Evolutionary conservation across 2,329 filamentous ascomycete genomes (phyloP), one percentile per base, ranked within the genome.

Genomic region (Exophiala sp.): DNA sequence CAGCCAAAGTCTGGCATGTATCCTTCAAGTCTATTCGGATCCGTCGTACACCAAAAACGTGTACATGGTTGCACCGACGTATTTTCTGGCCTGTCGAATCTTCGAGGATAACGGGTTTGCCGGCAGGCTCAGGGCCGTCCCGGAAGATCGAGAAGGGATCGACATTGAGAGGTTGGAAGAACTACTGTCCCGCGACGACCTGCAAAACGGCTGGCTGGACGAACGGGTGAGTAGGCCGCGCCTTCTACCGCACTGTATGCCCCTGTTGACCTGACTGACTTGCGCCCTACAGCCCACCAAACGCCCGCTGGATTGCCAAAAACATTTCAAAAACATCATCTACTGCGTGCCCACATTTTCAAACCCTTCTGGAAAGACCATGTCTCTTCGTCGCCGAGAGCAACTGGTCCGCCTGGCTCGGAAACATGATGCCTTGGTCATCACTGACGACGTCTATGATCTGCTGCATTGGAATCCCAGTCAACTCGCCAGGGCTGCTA

Each of bases 371-470:
- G 88, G 84, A 21, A 84, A 83, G 63, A 88, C 86, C 2, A 90
- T 93, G 82, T 81, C 82, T 10, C 66, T 88, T 2, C 65, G 68
- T 14, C 78, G 85, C 18, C 79, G 91, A 2, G 70, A 82, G 56
- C 73, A 73, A 10, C 75, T 96, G 2, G 81, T 96, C 21, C 71
- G 73, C 13, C 68, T 95, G 4, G 91, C 90, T 0, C 78, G 91
- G 48, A 73, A 81, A 48, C 80, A 84, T 64, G 82, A 96, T 65
- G 87, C 86, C 5, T 76, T 96, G n/a, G 68, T 96, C 49, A 75
- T 95, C 24, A 80, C 80, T 44, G 91, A 97, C 69, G 91, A 97
- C 65, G 89, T 97, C 8, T 97, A 97, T 65, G 91, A 97, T 65
- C 84, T 90, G 56, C 74, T 97, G 3, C 86, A 90, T 64, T 96